Percentiles rank a stretch among this genome's conserved stretches.
These are phyloP conservation scores for Lentinula sp. DNA, from an alignment of 768 basidiomycete species.

Conservation along the genomic window DNA sequence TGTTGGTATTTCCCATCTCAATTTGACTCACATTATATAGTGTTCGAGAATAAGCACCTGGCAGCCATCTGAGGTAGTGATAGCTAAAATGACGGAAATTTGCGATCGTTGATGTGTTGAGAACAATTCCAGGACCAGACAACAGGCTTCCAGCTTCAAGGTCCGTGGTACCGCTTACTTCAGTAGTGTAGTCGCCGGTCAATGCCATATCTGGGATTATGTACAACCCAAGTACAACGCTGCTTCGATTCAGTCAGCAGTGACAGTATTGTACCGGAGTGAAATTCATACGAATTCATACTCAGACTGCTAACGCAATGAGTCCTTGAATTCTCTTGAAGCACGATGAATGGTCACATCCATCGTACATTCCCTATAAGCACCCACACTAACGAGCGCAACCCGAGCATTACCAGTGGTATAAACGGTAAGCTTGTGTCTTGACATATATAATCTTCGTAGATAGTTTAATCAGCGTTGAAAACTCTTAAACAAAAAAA, in stretches of 20 bases:
- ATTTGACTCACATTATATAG: neutral
- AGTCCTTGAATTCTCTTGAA: neutral
- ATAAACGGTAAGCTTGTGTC: neutral
- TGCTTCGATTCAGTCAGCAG: neutral
- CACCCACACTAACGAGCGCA: neutral
- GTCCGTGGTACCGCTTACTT: neutral
- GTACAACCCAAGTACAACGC: neutral
- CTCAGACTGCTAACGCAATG: neutral
- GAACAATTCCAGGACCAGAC: neutral
- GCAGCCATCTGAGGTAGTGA: neutral
- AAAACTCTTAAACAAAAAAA: neutral
- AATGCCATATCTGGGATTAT: neutral
- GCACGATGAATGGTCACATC: neutral
- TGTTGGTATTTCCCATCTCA: neutral
- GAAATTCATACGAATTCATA: neutral
- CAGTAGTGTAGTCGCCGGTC: neutral
- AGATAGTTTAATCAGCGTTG: neutral
- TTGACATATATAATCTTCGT: neutral
- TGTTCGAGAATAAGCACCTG: neutral
- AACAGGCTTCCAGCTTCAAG: neutral
- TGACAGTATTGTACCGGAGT: neutral
- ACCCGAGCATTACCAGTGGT: neutral
- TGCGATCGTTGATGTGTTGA: neutral
- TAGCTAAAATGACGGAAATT: neutral
- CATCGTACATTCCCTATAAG: neutral